Percentiles rank a stretch among this genome's conserved stretches.
These are phyloP conservation scores for Leccinum imitatum DNA, from an alignment of 768 basidiomycete species.

Conservation along the genomic window DNA sequence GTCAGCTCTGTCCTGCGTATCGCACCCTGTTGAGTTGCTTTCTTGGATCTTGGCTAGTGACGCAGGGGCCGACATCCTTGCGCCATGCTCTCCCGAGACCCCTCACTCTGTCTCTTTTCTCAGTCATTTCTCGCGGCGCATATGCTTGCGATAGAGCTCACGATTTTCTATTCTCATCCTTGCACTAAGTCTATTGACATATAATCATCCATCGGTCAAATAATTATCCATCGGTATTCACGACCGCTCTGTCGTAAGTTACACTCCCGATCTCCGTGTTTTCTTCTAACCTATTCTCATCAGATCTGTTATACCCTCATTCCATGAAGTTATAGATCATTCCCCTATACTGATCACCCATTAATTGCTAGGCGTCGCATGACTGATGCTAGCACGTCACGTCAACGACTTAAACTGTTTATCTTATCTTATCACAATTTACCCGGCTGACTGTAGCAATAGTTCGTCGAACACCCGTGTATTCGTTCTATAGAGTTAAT, in stretches of 20 bases:
- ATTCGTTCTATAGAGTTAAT: background rate
- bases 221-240: background rate
- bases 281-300: background rate
- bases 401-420: background rate
- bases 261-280: background rate
- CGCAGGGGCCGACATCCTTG: background rate
- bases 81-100: background rate
- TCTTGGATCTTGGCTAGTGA: background rate
- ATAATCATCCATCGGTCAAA: background rate
- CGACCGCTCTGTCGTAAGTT: constrained; percentile 3
- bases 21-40: background rate
- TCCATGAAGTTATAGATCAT: background rate
- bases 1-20: background rate
- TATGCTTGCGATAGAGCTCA: background rate
- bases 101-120: background rate
- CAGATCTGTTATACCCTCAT: constrained; percentile 3
- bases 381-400: background rate
- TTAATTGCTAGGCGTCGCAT: background rate
- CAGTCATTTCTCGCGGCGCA: background rate
- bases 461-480: constrained; percentile 8
- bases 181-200: background rate
- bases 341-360: background rate
- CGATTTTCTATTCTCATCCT: background rate
- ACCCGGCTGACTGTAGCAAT: constrained; percentile 21
- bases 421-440: background rate